These are phyloP conservation scores for Ensete glaucum DNA, from an alignment of 176 grass and related monocot genomes.

Conservation along the genomic window DNA sequence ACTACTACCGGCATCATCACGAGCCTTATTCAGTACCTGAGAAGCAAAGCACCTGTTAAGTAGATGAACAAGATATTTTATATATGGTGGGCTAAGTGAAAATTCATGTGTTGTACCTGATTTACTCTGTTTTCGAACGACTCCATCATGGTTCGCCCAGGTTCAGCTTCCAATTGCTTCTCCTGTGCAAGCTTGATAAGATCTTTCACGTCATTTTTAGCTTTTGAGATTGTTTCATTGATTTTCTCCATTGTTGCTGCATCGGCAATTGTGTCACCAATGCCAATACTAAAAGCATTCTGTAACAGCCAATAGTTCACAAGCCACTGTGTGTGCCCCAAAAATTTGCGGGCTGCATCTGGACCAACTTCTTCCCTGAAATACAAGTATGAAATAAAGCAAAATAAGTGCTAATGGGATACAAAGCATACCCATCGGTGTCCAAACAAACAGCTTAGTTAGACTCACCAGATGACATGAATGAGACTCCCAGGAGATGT, in stretches of 20 bases:
- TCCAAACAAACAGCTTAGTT: not conserved
- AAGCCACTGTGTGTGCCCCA: slow-evolving; percentile 96
- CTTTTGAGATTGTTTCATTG: slow-evolving; percentile 72
- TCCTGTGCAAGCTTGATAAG: slow-evolving; percentile 69
- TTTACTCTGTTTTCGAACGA: slow-evolving; percentile 98
- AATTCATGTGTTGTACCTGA: slow-evolving; percentile 39
- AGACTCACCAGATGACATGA: slow-evolving; percentile 83
- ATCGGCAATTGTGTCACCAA: slow-evolving; percentile 98
- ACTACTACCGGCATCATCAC: slow-evolving; percentile 97
- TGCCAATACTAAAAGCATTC: slow-evolving; percentile 92
- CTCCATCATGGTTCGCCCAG: slow-evolving; percentile 90
- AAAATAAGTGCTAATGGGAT: not conserved
- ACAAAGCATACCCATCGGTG: not conserved
- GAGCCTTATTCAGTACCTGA: slow-evolving; percentile 93
- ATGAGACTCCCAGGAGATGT: slow-evolving; percentile 75
- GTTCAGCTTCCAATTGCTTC: slow-evolving; percentile 78
- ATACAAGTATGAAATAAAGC: not conserved
- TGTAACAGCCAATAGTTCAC: slow-evolving; percentile 99
- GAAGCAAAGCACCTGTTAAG: slow-evolving; percentile 7
- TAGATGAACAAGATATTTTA: not conserved
- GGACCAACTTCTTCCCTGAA: slow-evolving; percentile 94
- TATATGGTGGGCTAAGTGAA: slow-evolving; percentile 5
- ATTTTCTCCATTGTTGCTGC: slow-evolving; percentile 83
- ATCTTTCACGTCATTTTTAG: slow-evolving; percentile 90
- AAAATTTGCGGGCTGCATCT: slow-evolving; percentile 93